Base-by-base conservation (phyloP, 225 moss, liverwort and hornwort species). In the Sphagnum tenellum region DNA sequence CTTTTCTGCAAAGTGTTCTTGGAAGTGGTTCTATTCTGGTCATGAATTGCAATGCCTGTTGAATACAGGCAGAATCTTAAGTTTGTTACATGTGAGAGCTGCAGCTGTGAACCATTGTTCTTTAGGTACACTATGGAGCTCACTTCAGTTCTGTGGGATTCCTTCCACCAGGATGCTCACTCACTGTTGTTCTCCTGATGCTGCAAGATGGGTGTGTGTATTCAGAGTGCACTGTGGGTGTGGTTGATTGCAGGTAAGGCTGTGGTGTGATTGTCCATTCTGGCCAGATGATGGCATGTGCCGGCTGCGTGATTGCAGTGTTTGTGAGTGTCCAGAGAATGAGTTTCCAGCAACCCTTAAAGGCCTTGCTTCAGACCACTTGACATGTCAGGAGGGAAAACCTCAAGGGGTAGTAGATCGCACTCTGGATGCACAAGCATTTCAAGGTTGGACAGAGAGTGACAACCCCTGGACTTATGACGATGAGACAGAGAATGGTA, bases 201-300 rank as follows among this genome's bases (percentile, higher is more conserved):
- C 29, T 29, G 29, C 29, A 29, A 29, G 29, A 29, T 1, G 29
- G 29, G 29, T 29, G 29, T 29, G 29, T 29, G 29, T 29, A 29
- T 29, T 29, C 29, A 29, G 29, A 29, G 29, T 29, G 29, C 29
- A 29, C 29, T 29, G 29, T 29, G 29, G 29, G 29, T 29, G 29
- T 29, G 29, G 29, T 29, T 62, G 61, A 9, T 4, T 9, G 9
- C 64, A 64, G 64, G 90, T 79, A 64, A 93, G 89, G 75, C 60
- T 98, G 44, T 98, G 98, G 93, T 98, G 93, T 56, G 89, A 98
- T 71, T 98, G 98, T 68, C 86, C 82, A 4, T 90, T 93, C 13
- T 98, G 98, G 98, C 93, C 90, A 0, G 90, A 98, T 56, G 98
- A 98, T 61, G 93, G 98, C 44, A 89, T 98, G 98, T 98, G 98